phyloP scores from a whole-genome alignment of 1,284 basidiomycete species.

The Cryptococcus jaspeensis region DNA sequence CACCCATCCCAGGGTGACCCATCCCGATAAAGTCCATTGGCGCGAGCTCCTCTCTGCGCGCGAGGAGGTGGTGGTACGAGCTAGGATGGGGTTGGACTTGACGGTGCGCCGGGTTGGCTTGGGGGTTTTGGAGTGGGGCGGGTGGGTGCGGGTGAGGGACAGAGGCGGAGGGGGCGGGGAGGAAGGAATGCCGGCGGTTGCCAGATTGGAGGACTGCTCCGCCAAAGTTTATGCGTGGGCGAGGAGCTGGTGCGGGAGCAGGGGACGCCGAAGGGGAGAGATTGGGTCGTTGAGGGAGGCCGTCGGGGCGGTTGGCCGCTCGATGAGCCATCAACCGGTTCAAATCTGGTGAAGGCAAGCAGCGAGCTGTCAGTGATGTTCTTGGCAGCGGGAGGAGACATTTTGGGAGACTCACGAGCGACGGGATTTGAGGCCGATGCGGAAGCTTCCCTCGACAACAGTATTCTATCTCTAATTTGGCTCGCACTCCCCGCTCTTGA shows the following conservation, averaged over 20 bases:
- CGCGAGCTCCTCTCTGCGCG: neutral
- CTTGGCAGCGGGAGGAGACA: no score
- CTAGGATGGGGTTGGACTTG: neutral
- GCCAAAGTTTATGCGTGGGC: constrained; percentile 12
- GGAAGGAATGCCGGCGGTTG: neutral
- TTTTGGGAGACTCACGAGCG: no score
- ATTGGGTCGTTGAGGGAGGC: neutral
- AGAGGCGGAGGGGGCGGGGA: neutral
- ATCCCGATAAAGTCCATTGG: neutral
- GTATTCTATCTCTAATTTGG: no score
- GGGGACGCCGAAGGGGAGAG: neutral
- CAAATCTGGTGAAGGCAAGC: neutral
- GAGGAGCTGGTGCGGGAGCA: neutral
- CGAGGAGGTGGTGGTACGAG: neutral
- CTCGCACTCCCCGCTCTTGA: no score
- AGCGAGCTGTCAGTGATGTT: neutral
- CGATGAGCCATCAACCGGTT: neutral
- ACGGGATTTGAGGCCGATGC: no score
- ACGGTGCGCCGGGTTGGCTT: neutral
- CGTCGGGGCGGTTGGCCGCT: neutral
- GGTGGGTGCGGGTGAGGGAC: neutral
- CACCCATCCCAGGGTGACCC: neutral
- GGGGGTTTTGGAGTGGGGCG: neutral
- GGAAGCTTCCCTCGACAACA: no score
- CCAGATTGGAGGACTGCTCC: constrained; percentile 2